A percentile compares a stretch with the other conserved stretches of the same genome.
Evolutionary conservation across 2,329 filamentous ascomycete genomes (phyloP).

Genomic region (Dactylella cylindrospora): DNA sequence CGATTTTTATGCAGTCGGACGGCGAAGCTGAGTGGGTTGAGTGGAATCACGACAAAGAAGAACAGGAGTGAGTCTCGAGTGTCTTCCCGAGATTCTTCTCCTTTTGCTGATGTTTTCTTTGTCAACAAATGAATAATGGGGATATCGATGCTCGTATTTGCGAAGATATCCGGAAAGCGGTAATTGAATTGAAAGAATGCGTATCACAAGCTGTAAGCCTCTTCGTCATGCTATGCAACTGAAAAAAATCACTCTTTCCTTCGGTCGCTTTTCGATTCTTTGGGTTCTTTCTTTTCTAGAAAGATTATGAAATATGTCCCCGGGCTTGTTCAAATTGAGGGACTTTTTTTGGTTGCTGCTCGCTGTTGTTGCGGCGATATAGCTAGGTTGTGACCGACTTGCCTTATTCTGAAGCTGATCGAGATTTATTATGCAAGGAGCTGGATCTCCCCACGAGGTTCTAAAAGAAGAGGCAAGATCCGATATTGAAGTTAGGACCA

Average conservation of each 20-base stretch:
- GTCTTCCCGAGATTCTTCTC: not conserved
- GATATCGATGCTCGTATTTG: slow-evolving; percentile 54
- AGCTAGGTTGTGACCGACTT: slow-evolving; percentile 32
- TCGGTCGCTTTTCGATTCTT: slow-evolving; percentile 11
- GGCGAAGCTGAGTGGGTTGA: too few relatives aligned
- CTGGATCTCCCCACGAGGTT: slow-evolving; percentile 29
- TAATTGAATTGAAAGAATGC: slow-evolving; percentile 27
- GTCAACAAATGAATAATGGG: slow-evolving; percentile 53
- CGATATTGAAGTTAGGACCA: too few relatives aligned
- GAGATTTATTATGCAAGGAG: slow-evolving; percentile 26
- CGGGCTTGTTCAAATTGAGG: too few relatives aligned
- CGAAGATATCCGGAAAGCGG: slow-evolving; percentile 51
- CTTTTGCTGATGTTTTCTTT: slow-evolving; percentile 7
- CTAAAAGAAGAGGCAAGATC: slow-evolving; percentile 35
- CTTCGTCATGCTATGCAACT: slow-evolving; percentile 38
- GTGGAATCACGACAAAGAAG: too few relatives aligned
- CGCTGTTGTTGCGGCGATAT: too few relatives aligned
- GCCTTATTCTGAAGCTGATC: slow-evolving; percentile 38
- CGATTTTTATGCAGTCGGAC: too few relatives aligned
- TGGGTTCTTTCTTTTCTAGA: not conserved
- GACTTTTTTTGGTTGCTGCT: too few relatives aligned
- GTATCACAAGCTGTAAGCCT: slow-evolving; percentile 8
- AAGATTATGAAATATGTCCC: slow-evolving; percentile 9
- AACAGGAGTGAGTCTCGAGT: too few relatives aligned
- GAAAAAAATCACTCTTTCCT: slow-evolving; percentile 19